Evolutionary conservation across 208 protist genomes (phyloP).

Genomic region (Trypanosoma brucei): DNA sequence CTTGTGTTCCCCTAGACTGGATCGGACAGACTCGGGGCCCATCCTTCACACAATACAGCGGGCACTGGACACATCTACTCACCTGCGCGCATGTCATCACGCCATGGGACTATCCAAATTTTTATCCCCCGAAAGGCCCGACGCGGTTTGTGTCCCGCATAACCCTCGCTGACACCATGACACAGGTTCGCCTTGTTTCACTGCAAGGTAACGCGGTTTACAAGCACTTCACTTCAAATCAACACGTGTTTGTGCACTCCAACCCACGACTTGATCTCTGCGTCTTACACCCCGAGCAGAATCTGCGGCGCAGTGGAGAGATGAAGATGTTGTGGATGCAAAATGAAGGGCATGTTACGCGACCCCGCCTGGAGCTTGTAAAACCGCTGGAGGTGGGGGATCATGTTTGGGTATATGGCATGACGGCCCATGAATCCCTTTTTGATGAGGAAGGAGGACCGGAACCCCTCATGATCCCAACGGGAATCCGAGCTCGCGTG

Average conservation of each 20-base stretch:
- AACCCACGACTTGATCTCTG: conserved; percentile 87
- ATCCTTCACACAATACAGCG: conserved; percentile 77
- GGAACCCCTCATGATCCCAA: conserved; percentile 87
- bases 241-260: conserved; percentile 84
- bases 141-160: conserved; percentile 87
- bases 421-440: conserved; percentile 81
- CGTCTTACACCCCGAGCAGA: conserved; percentile 83
- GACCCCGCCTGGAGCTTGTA: conserved; percentile 77
- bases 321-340: conserved; percentile 93
- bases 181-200: conserved; percentile 74
- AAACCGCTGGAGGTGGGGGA: conserved; percentile 68
- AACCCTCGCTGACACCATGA: conserved; percentile 84
- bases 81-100: conserved; percentile 89
- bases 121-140: conserved; percentile 74
- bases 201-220: conserved; percentile 78
- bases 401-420: conserved; percentile 88
- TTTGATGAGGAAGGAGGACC: conserved; percentile 86
- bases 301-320: conserved; percentile 81
- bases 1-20: conserved; percentile 86
- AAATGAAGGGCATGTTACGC: conserved; percentile 82
- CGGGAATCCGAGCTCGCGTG: conserved; percentile 74
- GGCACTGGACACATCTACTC: conserved; percentile 86
- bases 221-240: conserved; percentile 88
- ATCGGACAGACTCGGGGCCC: conserved; percentile 71
- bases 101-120: conserved; percentile 91